Evolutionary conservation across 2,329 filamentous ascomycete species (phyloP), one percentile per base, ranked within the genome.

Genomic region (Trichoderma sp.): DNA sequence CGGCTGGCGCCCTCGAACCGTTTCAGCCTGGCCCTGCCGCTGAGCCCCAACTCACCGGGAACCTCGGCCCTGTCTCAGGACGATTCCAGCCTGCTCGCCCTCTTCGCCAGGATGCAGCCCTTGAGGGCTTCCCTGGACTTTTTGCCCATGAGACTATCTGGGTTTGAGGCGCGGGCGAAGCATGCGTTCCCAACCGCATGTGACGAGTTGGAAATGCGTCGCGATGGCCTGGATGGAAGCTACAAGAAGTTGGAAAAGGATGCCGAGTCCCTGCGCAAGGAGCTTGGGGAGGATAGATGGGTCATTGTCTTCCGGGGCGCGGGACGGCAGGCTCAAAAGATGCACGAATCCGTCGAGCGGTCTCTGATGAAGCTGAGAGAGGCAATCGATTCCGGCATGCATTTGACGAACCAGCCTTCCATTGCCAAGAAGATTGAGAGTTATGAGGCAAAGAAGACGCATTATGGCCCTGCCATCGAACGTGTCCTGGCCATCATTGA

Each of bases 31-130:
- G 84, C 88, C 2, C 87, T 93, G 71, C 85, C 90, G 0, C 78
- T 84, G 63, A 89, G 85, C 70, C 90, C 90, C 4, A 83, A 80
- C 64, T 87, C 87, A n/a, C 86, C 88, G 2, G 76, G 74, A 8
- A 83, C 86, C 0, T 83, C 88, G 4, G 80, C 82, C 60, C 82
- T 85, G 52, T 85, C 84, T 2, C 90, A 93, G 72, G 93, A 98
- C 71, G 94, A 97, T 76, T 93, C 93, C 2, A 94, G 91, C 71
- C 83, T 99, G 5, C 85, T 98, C 61, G 93, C 92, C 2, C 83
- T 99, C 13, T 97, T 98, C 78, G 95, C 95, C 5, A 89, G 94
- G 67, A 97, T 98, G 91, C 95, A 98, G 74, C 94, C 95, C 1
- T 81, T 99, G 22, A 87, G 94, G 65, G 95, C 95, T 2, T 97